phyloP scores from a whole-genome alignment of 2,329 filamentous ascomycete species.

The Dactylellina cionopaga region DNA sequence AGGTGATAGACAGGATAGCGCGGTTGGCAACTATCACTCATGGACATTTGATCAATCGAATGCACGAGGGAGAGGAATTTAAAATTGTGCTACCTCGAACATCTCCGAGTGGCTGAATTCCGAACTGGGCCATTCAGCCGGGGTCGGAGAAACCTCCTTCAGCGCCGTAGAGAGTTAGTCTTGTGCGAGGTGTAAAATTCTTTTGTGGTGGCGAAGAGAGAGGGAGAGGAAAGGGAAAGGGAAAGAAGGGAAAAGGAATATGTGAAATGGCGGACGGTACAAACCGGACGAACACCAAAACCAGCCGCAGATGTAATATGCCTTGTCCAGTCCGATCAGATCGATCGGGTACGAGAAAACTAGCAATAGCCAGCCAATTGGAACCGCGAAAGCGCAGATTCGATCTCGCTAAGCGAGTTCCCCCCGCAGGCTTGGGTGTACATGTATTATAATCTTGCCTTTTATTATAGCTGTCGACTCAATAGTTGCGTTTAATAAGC shows the following conservation, averaged over 20 bases:
- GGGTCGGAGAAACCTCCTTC: conserved; percentile 1
- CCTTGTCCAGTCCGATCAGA: conserved; percentile 11
- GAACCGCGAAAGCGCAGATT: conserved; percentile 1
- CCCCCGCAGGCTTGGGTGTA: no score
- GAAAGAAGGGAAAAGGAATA: background rate
- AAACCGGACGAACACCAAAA: background rate
- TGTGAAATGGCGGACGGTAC: background rate
- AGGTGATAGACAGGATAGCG: conserved; percentile 13
- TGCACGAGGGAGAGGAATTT: conserved; percentile 7
- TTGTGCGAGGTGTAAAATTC: background rate
- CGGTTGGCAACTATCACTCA: no score
- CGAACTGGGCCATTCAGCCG: background rate
- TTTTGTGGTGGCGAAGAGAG: background rate
- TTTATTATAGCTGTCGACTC: conserved; percentile 6
- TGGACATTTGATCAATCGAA: no score
- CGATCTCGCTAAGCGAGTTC: conserved; percentile 41
- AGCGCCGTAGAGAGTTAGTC: no score
- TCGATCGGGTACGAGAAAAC: conserved; percentile 19
- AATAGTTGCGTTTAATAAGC: conserved; percentile 3
- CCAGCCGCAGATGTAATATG: conserved; percentile 30
- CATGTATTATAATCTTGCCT: conserved; percentile 9
- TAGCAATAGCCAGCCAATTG: conserved; percentile 24
- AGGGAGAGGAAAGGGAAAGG: background rate
- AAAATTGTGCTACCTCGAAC: background rate
- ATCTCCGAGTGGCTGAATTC: conserved; percentile 14